Percentiles rank a stretch among this genome's conserved stretches.
These are phyloP conservation scores for Lunasporangiospora selenospora DNA, from an alignment of 192 early-diverging fungal species.

Conservation along the genomic window DNA sequence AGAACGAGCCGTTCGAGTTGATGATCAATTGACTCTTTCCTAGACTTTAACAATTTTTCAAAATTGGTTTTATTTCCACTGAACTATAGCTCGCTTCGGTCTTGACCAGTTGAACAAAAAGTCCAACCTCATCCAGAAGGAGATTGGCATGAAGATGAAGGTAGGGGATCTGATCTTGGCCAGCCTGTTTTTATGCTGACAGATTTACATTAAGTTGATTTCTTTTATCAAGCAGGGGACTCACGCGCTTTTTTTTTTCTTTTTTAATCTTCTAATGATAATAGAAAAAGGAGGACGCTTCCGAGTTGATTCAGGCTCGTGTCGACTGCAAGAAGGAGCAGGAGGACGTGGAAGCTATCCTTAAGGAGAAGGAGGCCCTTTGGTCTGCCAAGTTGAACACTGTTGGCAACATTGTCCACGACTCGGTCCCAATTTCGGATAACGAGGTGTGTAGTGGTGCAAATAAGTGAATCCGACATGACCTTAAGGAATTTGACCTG, in stretches of 20 bases:
- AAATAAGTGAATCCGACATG: conserved; percentile 12
- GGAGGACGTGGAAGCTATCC: conserved; percentile 65
- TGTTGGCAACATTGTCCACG: conserved; percentile 96
- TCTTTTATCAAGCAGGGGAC: neutral
- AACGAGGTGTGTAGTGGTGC: conserved; percentile 69
- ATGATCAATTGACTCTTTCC: too few relatives aligned
- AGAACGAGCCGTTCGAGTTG: too few relatives aligned
- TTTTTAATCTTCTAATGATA: neutral
- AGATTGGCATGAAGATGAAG: conserved; percentile 90
- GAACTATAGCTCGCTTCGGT: conserved; percentile 72
- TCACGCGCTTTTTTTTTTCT: neutral
- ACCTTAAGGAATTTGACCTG: neutral
- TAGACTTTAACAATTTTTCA: too few relatives aligned
- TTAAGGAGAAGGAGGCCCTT: conserved; percentile 77
- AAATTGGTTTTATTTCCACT: neutral
- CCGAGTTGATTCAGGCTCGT: conserved; percentile 77
- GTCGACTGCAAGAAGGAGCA: conserved; percentile 76
- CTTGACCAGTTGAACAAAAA: conserved; percentile 91
- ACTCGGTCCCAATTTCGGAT: conserved; percentile 84
- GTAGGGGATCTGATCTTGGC: conserved; percentile 29
- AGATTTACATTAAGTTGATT: neutral
- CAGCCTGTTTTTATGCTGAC: neutral
- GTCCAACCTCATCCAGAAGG: conserved; percentile 92
- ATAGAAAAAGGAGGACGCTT: conserved; percentile 81
- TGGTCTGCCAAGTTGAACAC: conserved; percentile 68